phyloP scores from a whole-genome alignment of 2,329 filamentous ascomycete species.

The Hansfordia pulvinata region DNA sequence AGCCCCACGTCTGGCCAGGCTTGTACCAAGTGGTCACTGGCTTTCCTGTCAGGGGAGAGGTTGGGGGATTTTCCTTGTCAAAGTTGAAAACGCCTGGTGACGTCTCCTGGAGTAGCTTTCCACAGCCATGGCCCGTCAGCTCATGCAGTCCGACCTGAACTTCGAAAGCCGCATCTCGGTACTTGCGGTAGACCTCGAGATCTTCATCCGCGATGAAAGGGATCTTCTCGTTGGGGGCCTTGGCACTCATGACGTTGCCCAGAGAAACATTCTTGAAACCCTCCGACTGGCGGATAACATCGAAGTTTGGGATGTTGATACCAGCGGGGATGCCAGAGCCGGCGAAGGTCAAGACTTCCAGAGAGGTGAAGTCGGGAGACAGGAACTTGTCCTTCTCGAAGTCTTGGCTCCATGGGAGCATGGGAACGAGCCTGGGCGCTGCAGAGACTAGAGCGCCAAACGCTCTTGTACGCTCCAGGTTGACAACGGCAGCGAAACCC shows the following conservation, averaged over 20 bases:
- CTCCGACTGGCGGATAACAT: conserved; percentile 66
- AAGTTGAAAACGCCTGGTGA: conserved; percentile 77
- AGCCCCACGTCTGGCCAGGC: conserved; percentile 88
- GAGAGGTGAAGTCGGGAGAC: conserved; percentile 87
- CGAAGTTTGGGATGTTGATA: conserved; percentile 56
- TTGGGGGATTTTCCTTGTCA: conserved; percentile 65
- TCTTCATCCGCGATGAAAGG: conserved; percentile 78
- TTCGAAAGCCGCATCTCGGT: conserved; percentile 80
- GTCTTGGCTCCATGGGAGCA: conserved; percentile 73
- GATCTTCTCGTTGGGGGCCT: conserved; percentile 82
- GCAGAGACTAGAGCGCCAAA: conserved; percentile 76
- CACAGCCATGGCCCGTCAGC: conserved; percentile 74
- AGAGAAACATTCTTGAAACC: conserved; percentile 92
- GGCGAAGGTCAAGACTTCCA: conserved; percentile 80
- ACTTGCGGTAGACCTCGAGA: conserved; percentile 64
- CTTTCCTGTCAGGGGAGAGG: conserved; percentile 66
- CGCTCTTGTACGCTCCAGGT: conserved; percentile 77
- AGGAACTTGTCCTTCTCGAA: conserved; percentile 97
- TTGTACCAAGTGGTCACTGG: conserved; percentile 83
- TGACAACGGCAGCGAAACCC: conserved; percentile 72
- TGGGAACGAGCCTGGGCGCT: conserved; percentile 72
- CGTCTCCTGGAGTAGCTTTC: conserved; percentile 87
- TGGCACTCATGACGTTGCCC: conserved; percentile 84
- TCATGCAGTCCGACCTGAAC: conserved; percentile 94
- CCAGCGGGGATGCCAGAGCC: conserved; percentile 54